Conservation (phyloP, 176 grass and related monocot species). For the Saccharum officinarum region DNA sequence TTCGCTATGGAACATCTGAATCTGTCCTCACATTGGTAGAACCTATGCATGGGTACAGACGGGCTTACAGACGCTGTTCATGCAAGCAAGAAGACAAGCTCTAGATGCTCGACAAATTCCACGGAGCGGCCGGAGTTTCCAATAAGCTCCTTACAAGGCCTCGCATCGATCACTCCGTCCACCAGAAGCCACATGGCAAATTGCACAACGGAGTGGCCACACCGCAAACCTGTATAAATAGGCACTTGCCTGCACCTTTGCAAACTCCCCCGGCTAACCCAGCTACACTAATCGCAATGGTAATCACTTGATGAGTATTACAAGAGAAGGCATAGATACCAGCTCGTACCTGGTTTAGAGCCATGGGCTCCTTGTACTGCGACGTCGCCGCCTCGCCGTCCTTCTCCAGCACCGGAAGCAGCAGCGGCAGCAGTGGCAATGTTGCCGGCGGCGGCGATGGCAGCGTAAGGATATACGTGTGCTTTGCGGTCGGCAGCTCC, state of each 20-base stretch:
- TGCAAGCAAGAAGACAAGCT: constrained; percentile 23
- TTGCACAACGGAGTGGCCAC: background rate
- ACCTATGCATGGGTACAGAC: background rate
- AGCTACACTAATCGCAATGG: background rate
- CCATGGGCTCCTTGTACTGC: constrained; percentile 52
- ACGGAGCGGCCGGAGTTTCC: constrained; percentile 38
- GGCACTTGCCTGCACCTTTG: background rate
- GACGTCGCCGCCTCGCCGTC: constrained; percentile 30
- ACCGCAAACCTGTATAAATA: constrained; percentile 22
- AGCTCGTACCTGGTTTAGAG: constrained; percentile 3
- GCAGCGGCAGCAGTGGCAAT: background rate
- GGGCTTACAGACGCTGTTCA: background rate
- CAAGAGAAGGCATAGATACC: background rate
- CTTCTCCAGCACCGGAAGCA: constrained; percentile 45
- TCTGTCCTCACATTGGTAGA: background rate
- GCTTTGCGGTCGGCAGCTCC: constrained; percentile 30
- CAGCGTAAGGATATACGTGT: constrained; percentile 49
- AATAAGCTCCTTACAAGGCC: background rate
- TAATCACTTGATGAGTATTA: constrained; percentile 5
- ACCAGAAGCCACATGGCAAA: constrained; percentile 20
- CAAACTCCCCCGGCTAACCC: constrained; percentile 35
- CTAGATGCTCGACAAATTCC: constrained; percentile 24
- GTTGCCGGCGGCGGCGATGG: background rate
- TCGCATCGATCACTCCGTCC: constrained; percentile 31
- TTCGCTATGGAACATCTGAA: background rate